Conservation (phyloP, 805 yeast species). For the Sporopachydermia quercuum region DNA sequence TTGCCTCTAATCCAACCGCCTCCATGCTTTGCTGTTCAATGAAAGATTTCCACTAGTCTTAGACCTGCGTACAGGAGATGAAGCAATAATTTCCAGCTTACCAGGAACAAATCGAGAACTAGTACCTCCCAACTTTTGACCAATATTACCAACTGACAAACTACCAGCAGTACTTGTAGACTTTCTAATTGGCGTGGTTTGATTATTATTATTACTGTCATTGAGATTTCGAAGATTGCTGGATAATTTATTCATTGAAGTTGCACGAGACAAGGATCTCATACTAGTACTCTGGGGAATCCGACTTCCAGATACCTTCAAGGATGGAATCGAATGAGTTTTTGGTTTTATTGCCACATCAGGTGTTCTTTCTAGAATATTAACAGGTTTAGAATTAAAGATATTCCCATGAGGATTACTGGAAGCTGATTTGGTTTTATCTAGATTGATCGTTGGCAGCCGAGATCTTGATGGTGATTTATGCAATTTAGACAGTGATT, state of each 20-base stretch:
- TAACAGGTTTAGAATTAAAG: neutral
- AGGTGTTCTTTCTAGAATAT: neutral
- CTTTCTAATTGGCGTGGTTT: neutral
- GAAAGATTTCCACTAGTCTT: conserved; percentile 1
- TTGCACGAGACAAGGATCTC: neutral
- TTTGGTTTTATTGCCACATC: neutral
- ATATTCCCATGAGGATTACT: neutral
- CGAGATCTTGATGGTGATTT: conserved; percentile 1
- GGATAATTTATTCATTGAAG: neutral
- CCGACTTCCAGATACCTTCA: neutral
- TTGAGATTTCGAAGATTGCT: neutral
- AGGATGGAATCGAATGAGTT: neutral
- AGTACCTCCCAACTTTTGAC: neutral
- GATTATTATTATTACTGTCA: no score
- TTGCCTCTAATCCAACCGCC: no score
- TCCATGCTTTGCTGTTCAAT: neutral
- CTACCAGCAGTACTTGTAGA: neutral
- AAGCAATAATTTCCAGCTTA: neutral
- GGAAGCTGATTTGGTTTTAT: neutral
- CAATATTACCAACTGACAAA: neutral
- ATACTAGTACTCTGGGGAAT: neutral
- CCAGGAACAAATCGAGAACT: neutral
- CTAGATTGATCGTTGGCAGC: neutral
- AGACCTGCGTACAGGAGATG: neutral
- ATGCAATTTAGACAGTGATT: neutral